Conservation (phyloP, 2,329 filamentous ascomycete species). For the Clarireedia sp. region DNA sequence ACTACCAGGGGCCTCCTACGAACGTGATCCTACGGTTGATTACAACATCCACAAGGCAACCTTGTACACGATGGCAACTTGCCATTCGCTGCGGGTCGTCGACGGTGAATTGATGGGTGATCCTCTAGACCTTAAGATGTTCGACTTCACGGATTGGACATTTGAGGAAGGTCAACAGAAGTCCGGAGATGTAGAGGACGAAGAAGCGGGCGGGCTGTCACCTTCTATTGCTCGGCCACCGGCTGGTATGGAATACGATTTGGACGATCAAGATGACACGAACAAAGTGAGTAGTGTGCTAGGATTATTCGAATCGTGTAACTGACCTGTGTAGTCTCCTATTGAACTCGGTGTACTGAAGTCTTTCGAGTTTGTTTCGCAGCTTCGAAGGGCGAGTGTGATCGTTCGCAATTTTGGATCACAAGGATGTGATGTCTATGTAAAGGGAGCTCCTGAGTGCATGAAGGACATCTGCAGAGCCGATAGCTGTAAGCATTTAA, state of each 20-base stretch:
- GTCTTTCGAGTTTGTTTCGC: slow-evolving; percentile 90
- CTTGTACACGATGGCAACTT: slow-evolving; percentile 93
- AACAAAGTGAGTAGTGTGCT: slow-evolving; percentile 16
- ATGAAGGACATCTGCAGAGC: slow-evolving; percentile 88
- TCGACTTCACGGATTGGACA: slow-evolving; percentile 87
- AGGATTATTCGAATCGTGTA: slow-evolving; percentile 10
- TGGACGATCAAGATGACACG: slow-evolving; percentile 38
- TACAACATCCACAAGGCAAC: slow-evolving; percentile 59
- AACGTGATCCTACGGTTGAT: slow-evolving; percentile 51
- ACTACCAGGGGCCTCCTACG: slow-evolving; percentile 43
- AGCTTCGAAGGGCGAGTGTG: slow-evolving; percentile 85
- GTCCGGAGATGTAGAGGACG: slow-evolving; percentile 56
- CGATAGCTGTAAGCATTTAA: slow-evolving; percentile 58
- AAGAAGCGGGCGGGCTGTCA: slow-evolving; percentile 66
- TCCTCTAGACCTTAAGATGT: slow-evolving; percentile 96
- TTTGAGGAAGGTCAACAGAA: slow-evolving; percentile 81
- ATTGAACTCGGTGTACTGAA: slow-evolving; percentile 87
- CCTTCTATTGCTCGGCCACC: slow-evolving; percentile 88
- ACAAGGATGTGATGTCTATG: slow-evolving; percentile 77
- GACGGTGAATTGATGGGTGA: slow-evolving; percentile 88
- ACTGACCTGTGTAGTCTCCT: slow-evolving; percentile 34
- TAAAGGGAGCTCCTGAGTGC: slow-evolving; percentile 93
- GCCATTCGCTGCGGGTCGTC: slow-evolving; percentile 80
- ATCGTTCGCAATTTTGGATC: slow-evolving; percentile 83
- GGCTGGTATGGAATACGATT: slow-evolving; percentile 46